Evolutionary conservation across 2,329 filamentous ascomycete species (phyloP).

Genomic region (Penicillium expansum): DNA sequence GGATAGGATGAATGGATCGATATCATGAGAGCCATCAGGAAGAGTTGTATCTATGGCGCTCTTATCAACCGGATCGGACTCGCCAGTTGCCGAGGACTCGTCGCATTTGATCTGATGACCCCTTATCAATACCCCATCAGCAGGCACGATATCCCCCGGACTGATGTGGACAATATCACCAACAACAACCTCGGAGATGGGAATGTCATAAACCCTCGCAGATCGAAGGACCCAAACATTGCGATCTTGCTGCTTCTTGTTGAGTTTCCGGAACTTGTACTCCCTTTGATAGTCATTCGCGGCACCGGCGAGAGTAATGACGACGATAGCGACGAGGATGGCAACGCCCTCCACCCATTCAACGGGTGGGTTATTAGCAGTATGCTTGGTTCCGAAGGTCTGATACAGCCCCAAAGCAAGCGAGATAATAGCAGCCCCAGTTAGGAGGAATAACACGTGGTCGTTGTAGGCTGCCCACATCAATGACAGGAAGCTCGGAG

Average conservation of each 20-base stretch:
- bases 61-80: conserved; percentile 18
- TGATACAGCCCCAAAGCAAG: conserved; percentile 67
- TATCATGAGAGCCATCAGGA: conserved; percentile 37
- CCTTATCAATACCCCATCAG: conserved; percentile 62
- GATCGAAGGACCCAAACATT: conserved; percentile 60
- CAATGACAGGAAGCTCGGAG: conserved; percentile 64
- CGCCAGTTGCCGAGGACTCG: conserved; percentile 23
- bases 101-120: conserved; percentile 48
- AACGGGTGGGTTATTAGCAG: conserved; percentile 40
- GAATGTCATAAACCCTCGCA: conserved; percentile 63
- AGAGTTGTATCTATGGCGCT: neutral
- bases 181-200: conserved; percentile 46
- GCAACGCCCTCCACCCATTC: conserved; percentile 74
- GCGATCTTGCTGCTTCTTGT: conserved; percentile 72
- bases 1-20: conserved; percentile 73
- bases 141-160: conserved; percentile 63
- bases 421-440: conserved; percentile 66
- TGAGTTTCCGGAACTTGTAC: conserved; percentile 57
- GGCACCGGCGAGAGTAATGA: conserved; percentile 68
- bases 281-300: conserved; percentile 73
- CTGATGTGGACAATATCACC: conserved; percentile 20
- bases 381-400: conserved; percentile 27
- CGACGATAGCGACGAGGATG: conserved; percentile 66
- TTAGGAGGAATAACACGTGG: conserved; percentile 68
- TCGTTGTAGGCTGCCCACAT: conserved; percentile 78